phyloP scores from a whole-genome alignment of 495 filamentous ascomycete species.

The Tuber brumale region DNA sequence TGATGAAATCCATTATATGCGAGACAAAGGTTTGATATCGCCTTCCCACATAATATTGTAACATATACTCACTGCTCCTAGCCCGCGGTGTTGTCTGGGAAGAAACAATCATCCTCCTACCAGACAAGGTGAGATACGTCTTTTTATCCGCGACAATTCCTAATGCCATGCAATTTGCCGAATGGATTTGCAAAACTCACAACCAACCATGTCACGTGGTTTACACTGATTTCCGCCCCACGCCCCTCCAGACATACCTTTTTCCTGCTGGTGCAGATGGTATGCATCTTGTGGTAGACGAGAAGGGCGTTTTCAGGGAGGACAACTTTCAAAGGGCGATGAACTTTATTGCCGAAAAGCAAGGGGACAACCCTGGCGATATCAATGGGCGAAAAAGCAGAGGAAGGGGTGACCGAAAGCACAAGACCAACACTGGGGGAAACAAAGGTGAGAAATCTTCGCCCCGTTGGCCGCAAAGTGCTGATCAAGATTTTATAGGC shows the following conservation, averaged over 20 bases:
- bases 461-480: neutral
- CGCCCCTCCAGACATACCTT: conserved; percentile 93
- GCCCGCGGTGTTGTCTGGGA: conserved; percentile 96
- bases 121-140: conserved; percentile 96
- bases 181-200: conserved; percentile 97
- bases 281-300: conserved; percentile 90
- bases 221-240: conserved; percentile 95
- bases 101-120: conserved; percentile 93
- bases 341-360: conserved; percentile 76
- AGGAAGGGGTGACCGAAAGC: conserved; percentile 66
- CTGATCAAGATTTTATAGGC: conserved; percentile 36
- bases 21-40: conserved; percentile 60
- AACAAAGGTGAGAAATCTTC: conserved; percentile 47
- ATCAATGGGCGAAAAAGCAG: conserved; percentile 70
- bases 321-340: conserved; percentile 96
- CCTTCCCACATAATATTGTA: conserved; percentile 6
- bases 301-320: conserved; percentile 90
- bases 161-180: conserved; percentile 97
- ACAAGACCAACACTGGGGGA: conserved; percentile 80
- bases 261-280: conserved; percentile 90
- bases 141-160: conserved; percentile 99
- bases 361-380: conserved; percentile 76
- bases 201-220: conserved; percentile 96
- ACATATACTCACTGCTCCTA: conserved; percentile 34
- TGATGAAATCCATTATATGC: conserved; percentile 97